Evolutionary conservation across 2,329 filamentous ascomycete species (phyloP).

Genomic region (Claviceps pusilla): DNA sequence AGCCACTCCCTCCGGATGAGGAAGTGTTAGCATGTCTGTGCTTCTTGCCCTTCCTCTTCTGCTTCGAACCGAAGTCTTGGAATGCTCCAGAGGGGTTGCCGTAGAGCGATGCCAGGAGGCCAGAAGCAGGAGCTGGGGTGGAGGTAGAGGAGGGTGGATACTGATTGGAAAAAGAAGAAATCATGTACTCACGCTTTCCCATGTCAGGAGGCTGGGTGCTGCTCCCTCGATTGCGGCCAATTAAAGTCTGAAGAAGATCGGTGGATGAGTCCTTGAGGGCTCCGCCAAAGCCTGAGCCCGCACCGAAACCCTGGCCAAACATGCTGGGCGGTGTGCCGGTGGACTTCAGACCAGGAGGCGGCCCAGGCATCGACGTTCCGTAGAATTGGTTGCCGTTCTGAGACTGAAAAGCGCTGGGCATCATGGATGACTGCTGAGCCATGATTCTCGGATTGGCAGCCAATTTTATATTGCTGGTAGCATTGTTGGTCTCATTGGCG

Average conservation of each 20-base stretch:
- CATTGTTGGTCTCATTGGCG: slow-evolving; percentile 51
- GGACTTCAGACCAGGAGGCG: slow-evolving; percentile 88
- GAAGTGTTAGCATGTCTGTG: slow-evolving; percentile 99
- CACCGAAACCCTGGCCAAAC: slow-evolving; percentile 79
- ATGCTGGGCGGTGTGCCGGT: slow-evolving; percentile 88
- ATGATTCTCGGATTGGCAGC: slow-evolving; percentile 66
- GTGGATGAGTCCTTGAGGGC: slow-evolving; percentile 54
- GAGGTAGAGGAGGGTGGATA: slow-evolving; percentile 69
- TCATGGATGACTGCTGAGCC: slow-evolving; percentile 78
- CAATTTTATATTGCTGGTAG: slow-evolving; percentile 49
- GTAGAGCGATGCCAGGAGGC: slow-evolving; percentile 84
- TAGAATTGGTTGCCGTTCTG: slow-evolving; percentile 60
- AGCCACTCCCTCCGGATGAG: slow-evolving; percentile 96
- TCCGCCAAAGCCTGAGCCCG: slow-evolving; percentile 48
- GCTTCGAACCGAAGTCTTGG: slow-evolving; percentile 87
- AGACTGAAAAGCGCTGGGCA: slow-evolving; percentile 50
- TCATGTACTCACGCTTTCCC: slow-evolving; percentile 97
- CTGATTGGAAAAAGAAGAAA: slow-evolving; percentile 82
- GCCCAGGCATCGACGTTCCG: slow-evolving; percentile 71
- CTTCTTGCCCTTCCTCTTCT: slow-evolving; percentile 99
- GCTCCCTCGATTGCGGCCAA: slow-evolving; percentile 54
- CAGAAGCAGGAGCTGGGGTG: slow-evolving; percentile 75
- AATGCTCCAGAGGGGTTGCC: slow-evolving; percentile 71
- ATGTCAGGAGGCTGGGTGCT: slow-evolving; percentile 63
- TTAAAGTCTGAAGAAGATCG: slow-evolving; percentile 61